These are phyloP conservation scores for Boletus vermiculosoides DNA, from an alignment of 768 basidiomycete species.

Conservation along the genomic window DNA sequence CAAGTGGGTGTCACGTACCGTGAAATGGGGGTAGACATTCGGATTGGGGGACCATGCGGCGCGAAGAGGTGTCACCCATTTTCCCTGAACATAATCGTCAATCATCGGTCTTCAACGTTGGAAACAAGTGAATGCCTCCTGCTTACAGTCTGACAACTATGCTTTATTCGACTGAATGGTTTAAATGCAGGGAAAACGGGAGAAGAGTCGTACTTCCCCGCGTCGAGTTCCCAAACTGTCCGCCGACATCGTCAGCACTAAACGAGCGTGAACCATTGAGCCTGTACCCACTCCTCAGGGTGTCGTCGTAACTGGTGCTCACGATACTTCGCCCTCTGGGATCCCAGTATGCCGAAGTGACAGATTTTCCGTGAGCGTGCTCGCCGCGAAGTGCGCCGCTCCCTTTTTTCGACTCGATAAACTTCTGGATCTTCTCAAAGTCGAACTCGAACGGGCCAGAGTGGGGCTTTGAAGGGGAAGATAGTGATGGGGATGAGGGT, in stretches of 20 bases:
- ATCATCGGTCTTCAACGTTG: neutral
- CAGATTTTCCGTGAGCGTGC: conserved; percentile 71
- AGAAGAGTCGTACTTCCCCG: conserved; percentile 45
- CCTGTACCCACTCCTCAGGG: conserved; percentile 56
- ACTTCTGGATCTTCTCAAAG: conserved; percentile 46
- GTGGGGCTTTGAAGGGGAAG: conserved; percentile 12
- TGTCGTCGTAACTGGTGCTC: conserved; percentile 84
- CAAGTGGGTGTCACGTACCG: conserved; percentile 43
- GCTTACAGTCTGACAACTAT: conserved; percentile 80
- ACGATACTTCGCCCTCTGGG: conserved; percentile 74
- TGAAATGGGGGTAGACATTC: conserved; percentile 80
- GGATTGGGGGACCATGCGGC: conserved; percentile 80
- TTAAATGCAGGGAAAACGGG: conserved; percentile 57
- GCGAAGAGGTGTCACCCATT: conserved; percentile 76
- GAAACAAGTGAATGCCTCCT: neutral
- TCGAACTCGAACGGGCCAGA: conserved; percentile 33
- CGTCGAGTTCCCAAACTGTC: conserved; percentile 75
- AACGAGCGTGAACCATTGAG: neutral
- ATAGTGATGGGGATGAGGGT: conserved; percentile 29
- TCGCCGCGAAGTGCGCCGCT: conserved; percentile 58
- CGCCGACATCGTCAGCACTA: conserved; percentile 9
- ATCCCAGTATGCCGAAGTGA: conserved; percentile 86
- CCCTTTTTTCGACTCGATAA: conserved; percentile 51
- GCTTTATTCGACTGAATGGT: conserved; percentile 61
- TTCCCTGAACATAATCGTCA: conserved; percentile 48